phyloP scores from a whole-genome alignment of 2,329 filamentous ascomycete species.

The Incumbomyces delicatus region DNA sequence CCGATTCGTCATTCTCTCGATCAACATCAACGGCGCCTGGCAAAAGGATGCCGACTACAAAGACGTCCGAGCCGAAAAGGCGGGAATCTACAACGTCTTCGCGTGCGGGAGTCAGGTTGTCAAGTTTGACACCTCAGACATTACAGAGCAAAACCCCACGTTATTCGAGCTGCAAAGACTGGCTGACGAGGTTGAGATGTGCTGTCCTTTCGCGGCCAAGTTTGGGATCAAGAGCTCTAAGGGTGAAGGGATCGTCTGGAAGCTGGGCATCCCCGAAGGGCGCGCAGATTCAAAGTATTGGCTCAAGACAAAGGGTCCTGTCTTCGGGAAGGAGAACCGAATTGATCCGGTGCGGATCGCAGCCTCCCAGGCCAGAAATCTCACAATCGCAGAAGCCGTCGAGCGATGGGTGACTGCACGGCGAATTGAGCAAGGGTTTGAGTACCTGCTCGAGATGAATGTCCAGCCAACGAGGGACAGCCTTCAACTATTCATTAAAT shows the following conservation, averaged over 20 bases:
- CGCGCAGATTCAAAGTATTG: not conserved
- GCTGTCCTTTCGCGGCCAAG: slow-evolving; percentile 1
- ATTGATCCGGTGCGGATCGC: not conserved
- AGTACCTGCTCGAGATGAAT: slow-evolving; percentile 3
- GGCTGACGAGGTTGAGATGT: not conserved
- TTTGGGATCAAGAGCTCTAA: not conserved
- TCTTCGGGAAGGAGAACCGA: slow-evolving; percentile 2
- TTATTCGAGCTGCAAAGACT: slow-evolving; percentile 4
- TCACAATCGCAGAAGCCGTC: not conserved
- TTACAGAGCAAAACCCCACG: not conserved
- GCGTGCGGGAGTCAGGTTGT: not conserved
- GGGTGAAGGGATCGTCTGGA: slow-evolving; percentile 4
- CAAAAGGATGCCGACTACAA: slow-evolving; percentile 1
- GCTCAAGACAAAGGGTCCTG: slow-evolving; percentile 3
- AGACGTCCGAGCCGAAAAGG: not conserved
- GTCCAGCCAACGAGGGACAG: not conserved
- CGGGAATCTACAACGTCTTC: slow-evolving; percentile 1
- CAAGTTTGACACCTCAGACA: not conserved
- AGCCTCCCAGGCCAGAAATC: not conserved
- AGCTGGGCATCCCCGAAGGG: not conserved
- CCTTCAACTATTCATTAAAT: slow-evolving; percentile 1
- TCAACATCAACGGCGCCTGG: slow-evolving; percentile 1
- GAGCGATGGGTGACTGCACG: slow-evolving; percentile 1
- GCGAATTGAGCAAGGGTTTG: slow-evolving; percentile 5
- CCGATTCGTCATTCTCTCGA: slow-evolving; percentile 1